These are phyloP conservation scores for Leucocoprinus birnbaumii DNA, from an alignment of 768 basidiomycete genomes.

Conservation along the genomic window DNA sequence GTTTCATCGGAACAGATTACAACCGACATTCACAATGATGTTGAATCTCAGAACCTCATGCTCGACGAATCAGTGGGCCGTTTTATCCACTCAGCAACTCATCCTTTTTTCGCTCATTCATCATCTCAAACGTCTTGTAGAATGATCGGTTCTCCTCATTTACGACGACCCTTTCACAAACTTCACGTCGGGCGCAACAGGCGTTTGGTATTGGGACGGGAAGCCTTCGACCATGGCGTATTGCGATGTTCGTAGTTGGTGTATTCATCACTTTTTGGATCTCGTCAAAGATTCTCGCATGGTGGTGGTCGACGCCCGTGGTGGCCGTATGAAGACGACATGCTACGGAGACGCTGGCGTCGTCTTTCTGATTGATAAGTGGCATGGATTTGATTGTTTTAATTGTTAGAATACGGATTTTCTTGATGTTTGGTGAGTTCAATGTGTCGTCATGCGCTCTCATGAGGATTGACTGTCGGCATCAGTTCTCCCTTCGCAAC, in stretches of 20 bases:
- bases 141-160: slow-evolving; percentile 67
- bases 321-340: not conserved
- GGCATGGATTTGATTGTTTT: too few species aligned
- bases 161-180: slow-evolving; percentile 57
- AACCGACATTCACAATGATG: slow-evolving; percentile 82
- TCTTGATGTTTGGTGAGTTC: too few species aligned
- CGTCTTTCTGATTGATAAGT: too few species aligned
- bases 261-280: slow-evolving; percentile 59
- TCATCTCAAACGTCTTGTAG: slow-evolving; percentile 27
- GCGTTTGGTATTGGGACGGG: slow-evolving; percentile 72
- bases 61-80: slow-evolving; percentile 67
- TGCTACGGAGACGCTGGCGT: too few species aligned
- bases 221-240: slow-evolving; percentile 65
- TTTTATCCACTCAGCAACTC: not conserved
- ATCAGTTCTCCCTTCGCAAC: too few species aligned
- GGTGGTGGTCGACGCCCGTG: slow-evolving; percentile 35
- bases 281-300: slow-evolving; percentile 43
- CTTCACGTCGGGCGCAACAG: slow-evolving; percentile 66
- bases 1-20: slow-evolving; percentile 58
- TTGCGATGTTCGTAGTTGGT: slow-evolving; percentile 58
- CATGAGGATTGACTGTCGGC: too few species aligned
- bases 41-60: slow-evolving; percentile 76
- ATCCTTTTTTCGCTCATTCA: not conserved
- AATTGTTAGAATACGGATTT: too few species aligned
- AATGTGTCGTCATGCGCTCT: too few species aligned